A percentile compares a stretch with the other conserved stretches of the same genome.
Evolutionary conservation across 805 yeast genomes (phyloP).

Genomic region (Pichia gijzeniarum): DNA sequence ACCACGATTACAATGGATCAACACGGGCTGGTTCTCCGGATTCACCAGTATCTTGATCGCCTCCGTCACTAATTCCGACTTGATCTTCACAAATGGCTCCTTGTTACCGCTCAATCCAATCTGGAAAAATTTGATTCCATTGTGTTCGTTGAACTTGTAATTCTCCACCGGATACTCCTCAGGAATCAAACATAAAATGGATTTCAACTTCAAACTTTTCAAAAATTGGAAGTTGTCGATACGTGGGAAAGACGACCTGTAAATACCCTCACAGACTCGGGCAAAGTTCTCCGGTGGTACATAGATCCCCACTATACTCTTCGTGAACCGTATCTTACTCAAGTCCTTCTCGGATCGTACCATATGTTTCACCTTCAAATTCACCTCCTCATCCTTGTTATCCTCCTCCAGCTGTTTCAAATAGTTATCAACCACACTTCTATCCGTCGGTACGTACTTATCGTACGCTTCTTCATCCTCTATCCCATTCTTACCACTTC

Average conservation of each 20-base stretch:
- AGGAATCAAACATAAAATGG: conserved; percentile 79
- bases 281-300: conserved; percentile 90
- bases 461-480: conserved; percentile 29
- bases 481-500: not conserved
- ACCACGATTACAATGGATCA: conserved; percentile 94
- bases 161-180: conserved; percentile 87
- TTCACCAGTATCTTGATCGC: conserved; percentile 77
- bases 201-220: conserved; percentile 53
- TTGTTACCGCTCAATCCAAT: conserved; percentile 94
- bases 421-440: conserved; percentile 18
- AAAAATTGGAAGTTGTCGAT: conserved; percentile 74
- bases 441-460: conserved; percentile 26
- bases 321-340: conserved; percentile 9
- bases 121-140: conserved; percentile 69
- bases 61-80: conserved; percentile 59
- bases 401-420: conserved; percentile 4
- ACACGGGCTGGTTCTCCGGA: conserved; percentile 84
- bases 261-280: conserved; percentile 69
- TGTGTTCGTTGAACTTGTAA: conserved; percentile 48
- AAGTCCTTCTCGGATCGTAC: conserved; percentile 5
- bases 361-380: conserved; percentile 3
- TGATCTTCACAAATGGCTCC: conserved; percentile 81
- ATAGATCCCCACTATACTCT: conserved; percentile 16
- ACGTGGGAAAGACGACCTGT: conserved; percentile 86
- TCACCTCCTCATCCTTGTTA: not conserved